A percentile compares a stretch with the other conserved stretches of the same genome.
phyloP scores from a whole-genome alignment of 225 moss, liverwort and hornwort species.

The Physcomitrellopsis africana region DNA sequence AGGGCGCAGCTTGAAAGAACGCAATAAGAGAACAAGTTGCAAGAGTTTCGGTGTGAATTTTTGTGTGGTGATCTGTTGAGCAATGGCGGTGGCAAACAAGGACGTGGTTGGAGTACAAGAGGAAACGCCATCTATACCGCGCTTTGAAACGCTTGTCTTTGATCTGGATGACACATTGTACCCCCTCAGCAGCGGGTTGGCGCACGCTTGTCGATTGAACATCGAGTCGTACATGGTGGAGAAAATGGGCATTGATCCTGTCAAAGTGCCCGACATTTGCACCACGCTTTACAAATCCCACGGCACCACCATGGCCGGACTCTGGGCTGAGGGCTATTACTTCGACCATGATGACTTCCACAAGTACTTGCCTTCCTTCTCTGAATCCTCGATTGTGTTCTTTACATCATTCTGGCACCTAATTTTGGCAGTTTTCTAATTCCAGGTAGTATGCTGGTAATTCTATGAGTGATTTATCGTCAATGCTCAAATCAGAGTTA shows the following conservation, averaged over 20 bases:
- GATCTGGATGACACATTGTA: conserved; percentile 65
- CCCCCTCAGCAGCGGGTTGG: conserved; percentile 51
- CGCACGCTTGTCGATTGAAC: conserved; percentile 49
- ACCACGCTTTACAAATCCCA: conserved; percentile 41
- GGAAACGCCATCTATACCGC: conserved; percentile 33
- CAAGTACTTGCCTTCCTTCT: conserved; percentile 30
- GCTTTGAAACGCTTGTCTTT: conserved; percentile 52
- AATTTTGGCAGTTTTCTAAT: not conserved
- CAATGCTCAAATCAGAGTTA: no score
- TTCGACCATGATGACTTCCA: conserved; percentile 66
- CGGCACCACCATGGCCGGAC: conserved; percentile 74
- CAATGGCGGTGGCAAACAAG: conserved; percentile 43
- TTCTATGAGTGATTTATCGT: not conserved
- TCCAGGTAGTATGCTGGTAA: not conserved
- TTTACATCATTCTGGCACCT: not conserved
- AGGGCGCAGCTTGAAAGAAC: conserved; percentile 22
- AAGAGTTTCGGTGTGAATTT: conserved; percentile 7
- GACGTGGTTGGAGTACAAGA: conserved; percentile 33
- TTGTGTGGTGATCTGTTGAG: conserved; percentile 12
- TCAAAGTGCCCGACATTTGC: conserved; percentile 48
- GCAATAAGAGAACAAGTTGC: not conserved
- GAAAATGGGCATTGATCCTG: conserved; percentile 44
- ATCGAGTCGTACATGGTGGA: conserved; percentile 59
- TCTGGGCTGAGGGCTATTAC: conserved; percentile 56
- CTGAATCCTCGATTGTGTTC: not conserved